Conservation (phyloP, 495 filamentous ascomycete genomes). For the Hypoxylon lenormandii region DNA sequence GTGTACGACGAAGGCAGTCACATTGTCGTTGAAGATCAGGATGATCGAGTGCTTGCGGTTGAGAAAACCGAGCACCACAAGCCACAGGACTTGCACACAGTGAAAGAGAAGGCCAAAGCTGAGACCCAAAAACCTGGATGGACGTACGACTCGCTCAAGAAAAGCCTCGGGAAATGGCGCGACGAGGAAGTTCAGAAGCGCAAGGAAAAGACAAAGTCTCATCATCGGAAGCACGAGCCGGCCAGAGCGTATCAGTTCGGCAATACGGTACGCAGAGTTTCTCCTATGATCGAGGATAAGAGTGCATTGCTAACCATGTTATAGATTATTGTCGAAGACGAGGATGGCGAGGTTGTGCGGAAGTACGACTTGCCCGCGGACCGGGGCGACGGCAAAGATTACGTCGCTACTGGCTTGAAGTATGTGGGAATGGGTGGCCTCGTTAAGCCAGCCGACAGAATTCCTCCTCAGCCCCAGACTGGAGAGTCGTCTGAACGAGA, state of each 20-base stretch:
- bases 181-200: conserved; percentile 70
- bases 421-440: conserved; percentile 62
- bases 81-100: conserved; percentile 10
- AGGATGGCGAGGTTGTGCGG: conserved; percentile 96
- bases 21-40: conserved; percentile 84
- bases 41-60: conserved; percentile 81
- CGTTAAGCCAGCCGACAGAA: conserved; percentile 55
- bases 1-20: conserved; percentile 85
- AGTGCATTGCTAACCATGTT: conserved; percentile 38
- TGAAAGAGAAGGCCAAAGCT: conserved; percentile 45
- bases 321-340: conserved; percentile 94
- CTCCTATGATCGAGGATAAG: neutral
- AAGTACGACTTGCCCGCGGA: conserved; percentile 85
- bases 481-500: conserved; percentile 41
- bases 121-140: conserved; percentile 57
- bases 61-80: conserved; percentile 47
- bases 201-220: conserved; percentile 65
- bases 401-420: conserved; percentile 60
- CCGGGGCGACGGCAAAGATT: conserved; percentile 51
- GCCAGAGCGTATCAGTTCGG: conserved; percentile 96
- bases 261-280: conserved; percentile 70
- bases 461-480: conserved; percentile 17
- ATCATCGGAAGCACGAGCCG: conserved; percentile 63
- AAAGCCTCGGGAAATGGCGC: conserved; percentile 65
- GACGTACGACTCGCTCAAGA: conserved; percentile 59